phyloP scores from a whole-genome alignment of 2,329 filamentous ascomycete species.

The Alternaria arborescens region DNA sequence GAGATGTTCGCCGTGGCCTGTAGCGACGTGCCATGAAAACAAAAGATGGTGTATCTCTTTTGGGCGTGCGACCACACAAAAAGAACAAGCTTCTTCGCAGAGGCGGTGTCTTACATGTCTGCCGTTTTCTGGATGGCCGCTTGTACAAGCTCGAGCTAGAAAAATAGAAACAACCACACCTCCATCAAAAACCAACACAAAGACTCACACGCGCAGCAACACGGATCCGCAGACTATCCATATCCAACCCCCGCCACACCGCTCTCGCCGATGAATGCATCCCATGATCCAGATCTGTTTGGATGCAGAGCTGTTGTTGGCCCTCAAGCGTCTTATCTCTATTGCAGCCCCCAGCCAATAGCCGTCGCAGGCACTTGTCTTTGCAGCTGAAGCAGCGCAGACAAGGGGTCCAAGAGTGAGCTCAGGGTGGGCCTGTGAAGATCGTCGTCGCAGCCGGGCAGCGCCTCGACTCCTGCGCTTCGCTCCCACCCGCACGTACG shows the following conservation, averaged over 20 bases:
- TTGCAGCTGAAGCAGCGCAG: constrained; percentile 16
- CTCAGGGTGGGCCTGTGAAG: constrained; percentile 24
- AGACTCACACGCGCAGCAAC: constrained; percentile 2
- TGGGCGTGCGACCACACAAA: not conserved
- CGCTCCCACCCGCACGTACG: constrained; percentile 9
- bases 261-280: constrained; percentile 7
- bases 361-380: constrained; percentile 1
- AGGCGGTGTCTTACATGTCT: not conserved
- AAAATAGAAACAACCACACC: constrained; percentile 11
- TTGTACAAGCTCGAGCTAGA: constrained; percentile 3
- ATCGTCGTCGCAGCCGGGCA: constrained; percentile 18
- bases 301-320: constrained; percentile 19
- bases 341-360: constrained; percentile 18
- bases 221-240: not conserved
- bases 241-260: constrained; percentile 1
- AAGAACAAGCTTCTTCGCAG: not conserved
- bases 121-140: constrained; percentile 2
- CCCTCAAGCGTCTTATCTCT: constrained; percentile 27
- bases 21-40: not conserved
- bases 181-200: constrained; percentile 17
- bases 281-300: constrained; percentile 12
- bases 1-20: not conserved
- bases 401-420: constrained; percentile 12
- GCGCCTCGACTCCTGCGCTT: constrained; percentile 11
- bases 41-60: not conserved